Conservation (phyloP, 2,329 filamentous ascomycete genomes). For the Calonectria pseudoturangicola region DNA sequence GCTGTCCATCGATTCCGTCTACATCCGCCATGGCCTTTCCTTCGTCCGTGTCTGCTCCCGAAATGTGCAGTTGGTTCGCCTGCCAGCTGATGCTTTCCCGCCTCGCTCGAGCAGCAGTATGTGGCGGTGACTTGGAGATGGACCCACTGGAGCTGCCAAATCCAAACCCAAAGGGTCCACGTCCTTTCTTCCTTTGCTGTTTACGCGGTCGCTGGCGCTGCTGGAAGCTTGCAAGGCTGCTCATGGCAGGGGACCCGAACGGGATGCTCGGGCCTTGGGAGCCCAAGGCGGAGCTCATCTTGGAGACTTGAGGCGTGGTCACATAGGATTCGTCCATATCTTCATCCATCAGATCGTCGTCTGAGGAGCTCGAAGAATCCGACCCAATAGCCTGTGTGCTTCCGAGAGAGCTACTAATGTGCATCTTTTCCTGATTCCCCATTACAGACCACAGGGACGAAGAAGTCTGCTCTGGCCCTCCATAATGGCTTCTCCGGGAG, state of each 20-base stretch:
- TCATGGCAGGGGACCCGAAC: constrained; percentile 82
- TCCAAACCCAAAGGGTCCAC: constrained; percentile 69
- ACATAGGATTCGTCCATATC: constrained; percentile 88
- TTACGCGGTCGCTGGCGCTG: constrained; percentile 83
- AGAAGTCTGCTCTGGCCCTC: constrained; percentile 77
- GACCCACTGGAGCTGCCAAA: constrained; percentile 66
- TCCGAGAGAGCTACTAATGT: constrained; percentile 85
- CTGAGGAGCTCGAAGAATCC: constrained; percentile 85
- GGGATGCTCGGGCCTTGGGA: constrained; percentile 72
- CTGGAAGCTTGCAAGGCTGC: constrained; percentile 89
- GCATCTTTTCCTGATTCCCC: constrained; percentile 80
- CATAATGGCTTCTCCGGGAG: constrained; percentile 69
- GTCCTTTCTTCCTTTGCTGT: constrained; percentile 76
- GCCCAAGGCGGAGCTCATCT: constrained; percentile 69
- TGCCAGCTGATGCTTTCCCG: constrained; percentile 94
- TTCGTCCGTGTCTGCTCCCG: constrained; percentile 80
- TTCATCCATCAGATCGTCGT: constrained; percentile 82
- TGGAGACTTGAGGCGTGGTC: constrained; percentile 86
- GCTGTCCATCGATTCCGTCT: constrained; percentile 73
- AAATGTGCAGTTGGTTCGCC: constrained; percentile 90
- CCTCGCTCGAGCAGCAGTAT: constrained; percentile 71
- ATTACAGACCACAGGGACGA: constrained; percentile 83
- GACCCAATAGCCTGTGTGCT: constrained; percentile 84
- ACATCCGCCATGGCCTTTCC: constrained; percentile 80
- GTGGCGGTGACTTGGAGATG: constrained; percentile 85